These are phyloP conservation scores for Daphne laureola DNA, from an alignment of 441 rosid species.

Conservation along the genomic window DNA sequence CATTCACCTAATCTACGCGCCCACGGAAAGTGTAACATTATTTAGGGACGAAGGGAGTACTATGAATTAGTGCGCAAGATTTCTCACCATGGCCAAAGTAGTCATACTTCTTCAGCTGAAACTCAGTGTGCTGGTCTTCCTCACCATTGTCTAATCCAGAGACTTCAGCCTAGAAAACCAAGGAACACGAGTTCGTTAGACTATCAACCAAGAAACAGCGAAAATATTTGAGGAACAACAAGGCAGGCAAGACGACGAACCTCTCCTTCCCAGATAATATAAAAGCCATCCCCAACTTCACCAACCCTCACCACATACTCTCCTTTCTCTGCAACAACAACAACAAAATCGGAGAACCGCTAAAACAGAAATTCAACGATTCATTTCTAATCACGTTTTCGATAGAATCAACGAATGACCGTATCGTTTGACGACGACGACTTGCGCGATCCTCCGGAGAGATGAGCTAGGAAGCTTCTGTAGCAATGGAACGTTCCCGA, in stretches of 20 bases:
- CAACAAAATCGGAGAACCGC: not conserved
- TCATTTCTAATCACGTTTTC: too few relatives aligned
- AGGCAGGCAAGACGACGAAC: slow-evolving; percentile 22
- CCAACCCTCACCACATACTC: slow-evolving; percentile 64
- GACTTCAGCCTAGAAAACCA: slow-evolving; percentile 61
- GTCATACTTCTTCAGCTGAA: slow-evolving; percentile 65
- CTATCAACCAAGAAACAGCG: not conserved
- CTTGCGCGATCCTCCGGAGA: slow-evolving; percentile 54
- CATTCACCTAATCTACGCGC: too few relatives aligned
- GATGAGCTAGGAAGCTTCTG: slow-evolving; percentile 74
- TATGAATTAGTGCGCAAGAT: not conserved
- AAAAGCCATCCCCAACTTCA: slow-evolving; percentile 69
- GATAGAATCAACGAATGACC: slow-evolving; percentile 26
- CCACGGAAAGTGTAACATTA: too few relatives aligned
- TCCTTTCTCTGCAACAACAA: slow-evolving; percentile 48
- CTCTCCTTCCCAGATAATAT: slow-evolving; percentile 86
- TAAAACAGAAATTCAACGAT: not conserved
- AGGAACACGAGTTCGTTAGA: slow-evolving; percentile 8
- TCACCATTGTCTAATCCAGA: slow-evolving; percentile 45
- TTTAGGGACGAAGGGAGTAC: too few relatives aligned
- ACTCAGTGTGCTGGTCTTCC: slow-evolving; percentile 64
- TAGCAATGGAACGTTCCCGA: slow-evolving; percentile 72
- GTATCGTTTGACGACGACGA: slow-evolving; percentile 40
- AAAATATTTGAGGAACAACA: not conserved
- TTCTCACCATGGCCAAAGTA: slow-evolving; percentile 78